Conservation (phyloP, 495 filamentous ascomycete species). For the Penicillium roqueforti region DNA sequence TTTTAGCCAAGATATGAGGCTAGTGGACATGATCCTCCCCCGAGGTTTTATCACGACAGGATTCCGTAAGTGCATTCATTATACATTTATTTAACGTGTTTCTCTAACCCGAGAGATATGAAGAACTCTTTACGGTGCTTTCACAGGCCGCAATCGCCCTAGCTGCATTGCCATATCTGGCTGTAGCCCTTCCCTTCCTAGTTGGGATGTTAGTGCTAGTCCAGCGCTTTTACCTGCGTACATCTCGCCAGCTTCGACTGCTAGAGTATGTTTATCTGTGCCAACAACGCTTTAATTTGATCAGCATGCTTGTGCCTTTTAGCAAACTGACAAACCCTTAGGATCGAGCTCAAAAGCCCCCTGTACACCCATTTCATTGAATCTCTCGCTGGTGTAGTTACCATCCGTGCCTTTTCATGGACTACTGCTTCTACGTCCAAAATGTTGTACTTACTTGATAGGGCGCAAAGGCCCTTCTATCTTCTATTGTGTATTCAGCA, state of each 20-base stretch:
- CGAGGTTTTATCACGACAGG: conserved; percentile 18
- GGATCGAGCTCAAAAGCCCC: conserved; percentile 40
- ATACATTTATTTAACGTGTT: not conserved
- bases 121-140: conserved; percentile 19
- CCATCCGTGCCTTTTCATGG: conserved; percentile 43
- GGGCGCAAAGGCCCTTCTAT: conserved; percentile 39
- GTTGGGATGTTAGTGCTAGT: conserved; percentile 51
- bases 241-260: conserved; percentile 75
- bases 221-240: conserved; percentile 79
- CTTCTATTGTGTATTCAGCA: conserved; percentile 40
- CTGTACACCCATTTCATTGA: conserved; percentile 44
- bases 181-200: conserved; percentile 18
- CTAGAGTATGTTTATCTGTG: conserved; percentile 45
- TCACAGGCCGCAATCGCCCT: conserved; percentile 20
- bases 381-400: conserved; percentile 33
- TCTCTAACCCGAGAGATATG: not conserved
- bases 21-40: conserved; percentile 37
- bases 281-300: not conserved
- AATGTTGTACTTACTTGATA: conserved; percentile 27
- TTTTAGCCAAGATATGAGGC: conserved; percentile 45
- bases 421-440: conserved; percentile 2
- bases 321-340: not conserved
- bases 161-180: conserved; percentile 32
- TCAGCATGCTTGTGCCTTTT: not conserved
- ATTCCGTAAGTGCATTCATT: conserved; percentile 6